Conservation (phyloP, 805 yeast genomes). For the Torulaspora delbrueckii region DNA sequence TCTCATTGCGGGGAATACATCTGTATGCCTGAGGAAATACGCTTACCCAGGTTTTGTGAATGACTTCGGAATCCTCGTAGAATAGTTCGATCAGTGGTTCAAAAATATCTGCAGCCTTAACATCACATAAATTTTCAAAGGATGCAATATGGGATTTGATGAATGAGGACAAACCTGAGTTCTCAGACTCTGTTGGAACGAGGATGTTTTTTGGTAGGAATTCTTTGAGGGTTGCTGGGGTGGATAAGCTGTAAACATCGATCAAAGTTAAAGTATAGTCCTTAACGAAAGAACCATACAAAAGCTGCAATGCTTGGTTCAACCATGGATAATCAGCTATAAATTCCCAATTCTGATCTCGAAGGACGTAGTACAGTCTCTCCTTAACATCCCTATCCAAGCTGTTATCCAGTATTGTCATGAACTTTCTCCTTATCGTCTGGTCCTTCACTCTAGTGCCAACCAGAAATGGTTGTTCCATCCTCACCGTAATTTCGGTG, state of each 20-base stretch:
- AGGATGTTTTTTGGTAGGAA: constrained; percentile 14
- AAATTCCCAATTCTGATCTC: constrained; percentile 97
- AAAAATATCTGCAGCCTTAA: constrained; percentile 57
- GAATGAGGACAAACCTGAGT: constrained; percentile 29
- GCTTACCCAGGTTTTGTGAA: constrained; percentile 77
- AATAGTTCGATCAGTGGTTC: constrained; percentile 74
- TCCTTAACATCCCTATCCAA: constrained; percentile 73
- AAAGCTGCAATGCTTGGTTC: constrained; percentile 82
- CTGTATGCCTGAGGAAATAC: constrained; percentile 77
- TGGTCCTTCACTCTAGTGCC: constrained; percentile 85
- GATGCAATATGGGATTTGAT: constrained; percentile 33
- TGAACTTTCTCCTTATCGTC: constrained; percentile 65
- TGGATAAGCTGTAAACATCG: constrained; percentile 50
- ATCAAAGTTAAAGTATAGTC: constrained; percentile 44
- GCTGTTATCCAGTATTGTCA: constrained; percentile 73
- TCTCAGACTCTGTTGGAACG: constrained; percentile 14
- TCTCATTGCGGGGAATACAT: constrained; percentile 72
- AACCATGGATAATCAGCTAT: constrained; percentile 92
- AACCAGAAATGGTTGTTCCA: constrained; percentile 94
- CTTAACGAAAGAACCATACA: constrained; percentile 70
- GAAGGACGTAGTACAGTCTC: constrained; percentile 77
- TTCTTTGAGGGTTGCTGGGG: constrained; percentile 27
- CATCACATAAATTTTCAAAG: constrained; percentile 31
- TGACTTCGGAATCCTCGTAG: constrained; percentile 73
- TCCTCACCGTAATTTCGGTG: constrained; percentile 84